Base-by-base conservation (phyloP, 208 protist species). In the Sergeia podlipaevii region DNA sequence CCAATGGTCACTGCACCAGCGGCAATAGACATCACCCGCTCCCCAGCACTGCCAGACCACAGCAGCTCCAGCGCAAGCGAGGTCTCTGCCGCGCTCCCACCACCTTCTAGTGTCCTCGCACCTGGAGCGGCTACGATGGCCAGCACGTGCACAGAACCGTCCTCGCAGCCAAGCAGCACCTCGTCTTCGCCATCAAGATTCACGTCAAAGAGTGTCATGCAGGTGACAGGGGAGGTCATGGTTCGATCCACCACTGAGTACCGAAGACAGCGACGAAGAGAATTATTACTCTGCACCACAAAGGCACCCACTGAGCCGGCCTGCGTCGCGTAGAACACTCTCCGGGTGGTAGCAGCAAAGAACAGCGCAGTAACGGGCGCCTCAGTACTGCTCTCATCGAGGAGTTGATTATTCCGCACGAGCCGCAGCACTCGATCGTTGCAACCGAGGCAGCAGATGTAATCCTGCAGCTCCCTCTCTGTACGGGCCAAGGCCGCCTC, bases 371-470 rank as follows among this genome's bases (percentile, higher is more conserved):
- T 83, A 23, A 95, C 54, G 11, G 80, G 50, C 1, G 88, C 80
- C 71, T 95, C 84, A 60, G 81, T 91, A 33, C 46, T 33, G 3
- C 80, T 45, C 50, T 95, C 88, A 13, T 77, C 77, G 30, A 85
- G 10, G 29, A 87, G 30, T 52, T 78, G 68, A 51, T 84, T 77
- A 28, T 57, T 39, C 24, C 71, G 47, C 39, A 95, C 60, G 21
- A 91, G 60, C 4, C 88, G 88, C 64, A 95, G 56, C 4, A 71
- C 67, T 39, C 84, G 80, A 53, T 95, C 88, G 47, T 86, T 85
- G 70, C 88, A 95, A 20, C 77, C 88, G 46, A 91, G 61, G 69
- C 73, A 77, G 63, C 65, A 71, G 5, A 82, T 55, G 54, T 87
- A 95, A 48, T 92, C 77, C 7, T 57, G 62, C 51, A 88, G 59